These are phyloP conservation scores for Solanum habrochaites DNA, from an alignment of 257 asterid genomes.

Conservation along the genomic window DNA sequence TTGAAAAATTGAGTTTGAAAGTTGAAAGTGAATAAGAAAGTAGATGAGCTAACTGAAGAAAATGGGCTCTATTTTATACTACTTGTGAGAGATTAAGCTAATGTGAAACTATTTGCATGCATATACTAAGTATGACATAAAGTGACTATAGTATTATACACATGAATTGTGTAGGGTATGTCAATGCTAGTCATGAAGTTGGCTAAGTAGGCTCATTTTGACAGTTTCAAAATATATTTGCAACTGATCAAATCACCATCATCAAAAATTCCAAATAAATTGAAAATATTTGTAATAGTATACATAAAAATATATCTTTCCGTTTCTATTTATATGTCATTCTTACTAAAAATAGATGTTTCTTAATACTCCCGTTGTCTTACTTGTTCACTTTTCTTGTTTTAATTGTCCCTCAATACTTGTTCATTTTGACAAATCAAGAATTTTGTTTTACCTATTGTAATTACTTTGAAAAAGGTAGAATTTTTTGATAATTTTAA, in stretches of 20 bases:
- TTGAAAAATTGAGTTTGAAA: background rate
- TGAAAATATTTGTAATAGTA: background rate
- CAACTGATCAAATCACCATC: background rate
- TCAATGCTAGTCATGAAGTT: background rate
- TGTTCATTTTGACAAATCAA: no score
- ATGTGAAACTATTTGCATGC: slow-evolving; percentile 8
- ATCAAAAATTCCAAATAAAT: background rate
- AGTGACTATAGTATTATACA: background rate
- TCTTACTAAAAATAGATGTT: background rate
- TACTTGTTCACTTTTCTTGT: no score
- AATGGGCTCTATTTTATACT: slow-evolving; percentile 7
- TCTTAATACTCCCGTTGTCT: no score
- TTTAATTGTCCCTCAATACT: no score
- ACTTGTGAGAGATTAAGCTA: background rate
- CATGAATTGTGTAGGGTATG: background rate
- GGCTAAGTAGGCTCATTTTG: background rate
- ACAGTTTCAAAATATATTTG: background rate
- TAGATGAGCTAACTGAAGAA: slow-evolving; percentile 33
- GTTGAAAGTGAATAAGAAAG: slow-evolving; percentile 4
- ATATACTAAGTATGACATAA: background rate
- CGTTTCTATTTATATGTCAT: background rate
- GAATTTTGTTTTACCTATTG: no score
- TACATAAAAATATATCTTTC: no score
- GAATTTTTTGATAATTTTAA: no score
- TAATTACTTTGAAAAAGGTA: no score